Conservation (phyloP, 2,329 filamentous ascomycete species). For the Hypocrella siamensis region DNA sequence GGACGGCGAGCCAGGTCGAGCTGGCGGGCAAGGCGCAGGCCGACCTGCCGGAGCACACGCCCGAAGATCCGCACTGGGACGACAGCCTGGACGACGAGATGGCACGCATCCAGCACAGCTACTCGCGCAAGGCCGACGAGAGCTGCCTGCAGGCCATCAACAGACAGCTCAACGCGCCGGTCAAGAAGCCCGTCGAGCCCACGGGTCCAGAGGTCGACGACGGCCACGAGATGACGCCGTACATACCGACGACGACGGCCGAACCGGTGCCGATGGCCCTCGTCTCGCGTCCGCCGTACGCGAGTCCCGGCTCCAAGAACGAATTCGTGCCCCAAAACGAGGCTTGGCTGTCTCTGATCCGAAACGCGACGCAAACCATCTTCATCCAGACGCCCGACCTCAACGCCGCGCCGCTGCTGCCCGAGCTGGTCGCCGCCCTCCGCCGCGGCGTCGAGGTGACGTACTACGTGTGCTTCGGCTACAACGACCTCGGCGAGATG, state of each 20-base stretch:
- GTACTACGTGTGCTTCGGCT: slow-evolving; percentile 61
- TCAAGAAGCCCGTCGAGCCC: slow-evolving; percentile 30
- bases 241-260: slow-evolving; percentile 27
- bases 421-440: slow-evolving; percentile 48
- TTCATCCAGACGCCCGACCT: slow-evolving; percentile 69
- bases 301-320: slow-evolving; percentile 42
- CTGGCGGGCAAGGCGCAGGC: neutral
- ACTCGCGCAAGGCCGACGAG: slow-evolving; percentile 34
- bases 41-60: slow-evolving; percentile 36
- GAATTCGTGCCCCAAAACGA: slow-evolving; percentile 58
- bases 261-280: slow-evolving; percentile 55
- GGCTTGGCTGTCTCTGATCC: slow-evolving; percentile 54
- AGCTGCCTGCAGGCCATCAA: slow-evolving; percentile 42
- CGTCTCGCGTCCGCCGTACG: slow-evolving; percentile 53
- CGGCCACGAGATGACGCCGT: slow-evolving; percentile 48
- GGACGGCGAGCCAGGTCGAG: neutral
- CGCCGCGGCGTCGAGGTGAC: slow-evolving; percentile 51
- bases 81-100: slow-evolving; percentile 43
- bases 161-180: slow-evolving; percentile 49
- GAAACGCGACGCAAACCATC: slow-evolving; percentile 45
- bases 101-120: slow-evolving; percentile 39
- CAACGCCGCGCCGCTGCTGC: slow-evolving; percentile 53
- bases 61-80: slow-evolving; percentile 49
- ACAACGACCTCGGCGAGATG: slow-evolving; percentile 65
- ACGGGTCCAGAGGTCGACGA: slow-evolving; percentile 37